Conservation (phyloP, 2,329 filamentous ascomycete species). For the Phyllosticta paracitricarpa region DNA sequence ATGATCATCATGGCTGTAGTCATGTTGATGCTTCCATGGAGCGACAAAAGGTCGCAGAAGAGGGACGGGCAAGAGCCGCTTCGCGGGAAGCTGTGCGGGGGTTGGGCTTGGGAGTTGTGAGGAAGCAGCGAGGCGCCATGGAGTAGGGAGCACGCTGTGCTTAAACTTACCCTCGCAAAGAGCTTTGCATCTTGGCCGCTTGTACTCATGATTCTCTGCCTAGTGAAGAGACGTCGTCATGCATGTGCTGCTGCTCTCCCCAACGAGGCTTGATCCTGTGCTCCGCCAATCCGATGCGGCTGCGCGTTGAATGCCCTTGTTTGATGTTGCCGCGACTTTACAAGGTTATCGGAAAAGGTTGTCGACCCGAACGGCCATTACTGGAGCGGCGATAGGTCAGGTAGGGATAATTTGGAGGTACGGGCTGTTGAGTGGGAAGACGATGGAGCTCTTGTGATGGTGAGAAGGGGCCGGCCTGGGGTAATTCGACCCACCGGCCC, state of each 20-base stretch:
- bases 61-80: background rate
- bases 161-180: slow-evolving; percentile 78
- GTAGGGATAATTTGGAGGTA: background rate
- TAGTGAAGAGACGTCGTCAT: slow-evolving; percentile 6
- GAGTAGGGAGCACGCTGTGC: slow-evolving; percentile 1
- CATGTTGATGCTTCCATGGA: background rate
- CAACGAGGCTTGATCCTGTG: slow-evolving; percentile 7
- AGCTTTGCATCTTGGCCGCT: slow-evolving; percentile 95
- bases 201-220: slow-evolving; percentile 44
- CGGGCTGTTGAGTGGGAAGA: background rate
- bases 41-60: background rate
- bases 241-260: slow-evolving; percentile 9
- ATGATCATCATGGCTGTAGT: slow-evolving; percentile 26
- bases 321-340: slow-evolving; percentile 2
- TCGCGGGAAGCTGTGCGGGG: slow-evolving; percentile 6
- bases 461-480: slow-evolving; percentile 4
- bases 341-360: slow-evolving; percentile 7
- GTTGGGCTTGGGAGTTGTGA: slow-evolving; percentile 11
- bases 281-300: slow-evolving; percentile 9
- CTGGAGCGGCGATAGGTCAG: background rate
- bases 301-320: background rate
- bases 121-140: slow-evolving; percentile 15
- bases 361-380: slow-evolving; percentile 5
- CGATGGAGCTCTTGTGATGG: slow-evolving; percentile 5
- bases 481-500: background rate